These are phyloP conservation scores for Anacardium occidentale DNA, from an alignment of 345 rosid genomes.

Conservation along the genomic window DNA sequence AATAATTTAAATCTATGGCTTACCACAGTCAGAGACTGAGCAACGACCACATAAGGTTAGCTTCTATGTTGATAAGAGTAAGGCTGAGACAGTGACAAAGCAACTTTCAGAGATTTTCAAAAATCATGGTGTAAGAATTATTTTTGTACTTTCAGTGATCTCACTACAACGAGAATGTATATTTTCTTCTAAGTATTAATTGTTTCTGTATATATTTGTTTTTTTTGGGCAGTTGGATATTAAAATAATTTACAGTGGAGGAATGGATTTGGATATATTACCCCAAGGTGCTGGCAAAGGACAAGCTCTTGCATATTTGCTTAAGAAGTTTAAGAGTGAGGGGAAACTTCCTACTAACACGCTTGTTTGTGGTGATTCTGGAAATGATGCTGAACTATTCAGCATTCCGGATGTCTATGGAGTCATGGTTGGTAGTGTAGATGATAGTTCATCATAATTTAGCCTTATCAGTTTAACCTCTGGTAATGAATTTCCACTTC, in stretches of 20 bases:
- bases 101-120: slow-evolving; percentile 53
- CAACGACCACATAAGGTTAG: slow-evolving; percentile 89
- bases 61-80: slow-evolving; percentile 76
- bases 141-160: slow-evolving; percentile 1
- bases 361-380: slow-evolving; percentile 97
- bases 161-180: not conserved
- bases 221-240: slow-evolving; percentile 71
- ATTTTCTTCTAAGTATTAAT: not conserved
- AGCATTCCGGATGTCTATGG: slow-evolving; percentile 89
- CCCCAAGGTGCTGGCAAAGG: slow-evolving; percentile 99
- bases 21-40: slow-evolving; percentile 80
- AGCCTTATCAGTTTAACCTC: not conserved
- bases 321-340: slow-evolving; percentile 64
- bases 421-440: slow-evolving; percentile 67
- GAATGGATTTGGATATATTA: slow-evolving; percentile 89
- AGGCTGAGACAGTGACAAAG: slow-evolving; percentile 68
- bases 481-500: slow-evolving; percentile 2
- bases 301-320: slow-evolving; percentile 90
- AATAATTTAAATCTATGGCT: slow-evolving; percentile 19
- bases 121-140: slow-evolving; percentile 64
- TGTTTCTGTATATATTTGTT: slow-evolving; percentile 3
- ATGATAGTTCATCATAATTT: slow-evolving; percentile 6
- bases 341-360: slow-evolving; percentile 77
- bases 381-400: slow-evolving; percentile 96
- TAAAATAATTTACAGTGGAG: slow-evolving; percentile 90